Percentiles rank a stretch among this genome's conserved stretches.
phyloP scores from a whole-genome alignment of 441 rosid genomes.

The Populus hybrid region DNA sequence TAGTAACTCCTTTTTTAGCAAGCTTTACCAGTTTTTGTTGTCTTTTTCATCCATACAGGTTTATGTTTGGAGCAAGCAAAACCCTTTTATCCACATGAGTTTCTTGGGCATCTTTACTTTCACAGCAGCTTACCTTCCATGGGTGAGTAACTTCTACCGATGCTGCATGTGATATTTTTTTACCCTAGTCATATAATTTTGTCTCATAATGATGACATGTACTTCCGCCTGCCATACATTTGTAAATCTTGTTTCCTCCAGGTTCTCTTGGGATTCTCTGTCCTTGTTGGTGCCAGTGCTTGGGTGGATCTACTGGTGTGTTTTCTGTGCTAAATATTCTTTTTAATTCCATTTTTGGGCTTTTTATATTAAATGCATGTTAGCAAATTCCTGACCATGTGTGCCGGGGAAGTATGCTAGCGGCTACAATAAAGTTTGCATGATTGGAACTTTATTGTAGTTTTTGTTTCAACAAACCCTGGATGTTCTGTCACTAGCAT shows the following conservation, averaged over 20 bases:
- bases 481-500: not conserved
- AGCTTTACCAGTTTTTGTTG: slow-evolving; percentile 12
- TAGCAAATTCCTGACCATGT: not conserved
- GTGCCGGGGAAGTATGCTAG: not conserved
- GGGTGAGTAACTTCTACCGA: slow-evolving; percentile 58
- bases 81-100: slow-evolving; percentile 98
- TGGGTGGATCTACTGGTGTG: slow-evolving; percentile 97
- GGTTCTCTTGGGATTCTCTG: slow-evolving; percentile 97
- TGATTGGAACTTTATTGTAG: slow-evolving; percentile 1
- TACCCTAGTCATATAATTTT: not conserved
- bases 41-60: slow-evolving; percentile 47
- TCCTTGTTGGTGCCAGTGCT: slow-evolving; percentile 96
- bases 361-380: not conserved
- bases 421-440: not conserved
- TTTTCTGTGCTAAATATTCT: slow-evolving; percentile 5
- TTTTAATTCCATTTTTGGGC: not conserved
- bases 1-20: slow-evolving; percentile 6
- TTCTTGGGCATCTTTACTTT: slow-evolving; percentile 96
- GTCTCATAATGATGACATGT: not conserved
- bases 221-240: not conserved
- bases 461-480: not conserved
- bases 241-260: slow-evolving; percentile 25
- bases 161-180: not conserved
- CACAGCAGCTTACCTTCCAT: slow-evolving; percentile 96
- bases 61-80: slow-evolving; percentile 99